Evolutionary conservation across 345 rosid species (phyloP).

Genomic region (Eutrema heterophyllum): DNA sequence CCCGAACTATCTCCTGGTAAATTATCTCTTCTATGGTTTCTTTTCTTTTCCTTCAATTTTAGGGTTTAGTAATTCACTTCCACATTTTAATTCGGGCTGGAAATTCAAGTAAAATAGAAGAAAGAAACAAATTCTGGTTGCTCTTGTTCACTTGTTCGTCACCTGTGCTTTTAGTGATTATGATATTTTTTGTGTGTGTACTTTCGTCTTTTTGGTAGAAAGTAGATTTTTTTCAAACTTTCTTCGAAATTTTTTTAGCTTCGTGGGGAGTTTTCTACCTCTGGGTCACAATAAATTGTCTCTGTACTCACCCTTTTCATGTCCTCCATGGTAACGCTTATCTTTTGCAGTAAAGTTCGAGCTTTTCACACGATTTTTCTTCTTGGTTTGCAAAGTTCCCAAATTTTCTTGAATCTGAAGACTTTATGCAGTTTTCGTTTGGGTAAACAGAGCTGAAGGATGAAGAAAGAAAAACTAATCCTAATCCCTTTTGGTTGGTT

Average conservation of each 20-base stretch:
- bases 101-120: slow-evolving; percentile 1
- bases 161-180: neutral
- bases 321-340: slow-evolving; percentile 4
- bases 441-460: neutral
- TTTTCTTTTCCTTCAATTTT: neutral
- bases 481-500: slow-evolving; percentile 7
- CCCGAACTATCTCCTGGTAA: slow-evolving; percentile 64
- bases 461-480: neutral
- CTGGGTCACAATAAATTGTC: slow-evolving; percentile 16
- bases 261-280: neutral
- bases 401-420: slow-evolving; percentile 13
- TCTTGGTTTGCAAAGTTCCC: neutral
- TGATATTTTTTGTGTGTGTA: neutral
- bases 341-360: neutral
- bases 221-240: neutral
- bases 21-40: neutral
- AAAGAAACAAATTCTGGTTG: neutral
- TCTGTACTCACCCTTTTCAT: neutral
- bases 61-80: neutral
- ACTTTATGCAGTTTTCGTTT: neutral
- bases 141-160: neutral
- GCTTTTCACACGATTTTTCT: neutral
- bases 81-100: neutral
- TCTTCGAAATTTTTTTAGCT: slow-evolving; percentile 12
- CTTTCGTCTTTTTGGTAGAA: slow-evolving; percentile 18